Base-by-base conservation (phyloP, 2,329 filamentous ascomycete genomes). In the Phaeosphaeria sp. region DNA sequence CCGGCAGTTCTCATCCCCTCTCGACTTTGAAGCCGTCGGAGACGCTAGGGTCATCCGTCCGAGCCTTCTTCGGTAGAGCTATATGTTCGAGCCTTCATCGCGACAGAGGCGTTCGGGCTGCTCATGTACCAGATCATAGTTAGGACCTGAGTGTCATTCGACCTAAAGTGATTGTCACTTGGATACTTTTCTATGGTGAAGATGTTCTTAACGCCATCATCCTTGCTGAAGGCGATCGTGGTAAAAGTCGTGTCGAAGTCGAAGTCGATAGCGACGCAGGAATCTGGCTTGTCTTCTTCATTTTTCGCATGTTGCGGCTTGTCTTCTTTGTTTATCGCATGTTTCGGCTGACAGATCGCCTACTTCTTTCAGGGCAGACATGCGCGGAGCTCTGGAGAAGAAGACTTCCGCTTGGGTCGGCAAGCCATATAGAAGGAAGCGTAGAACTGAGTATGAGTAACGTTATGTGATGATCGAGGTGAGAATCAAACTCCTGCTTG, bases 211-310 rank as follows among this genome's bases (percentile, higher is more conserved):
- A 33, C 6, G 18, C 24, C 53, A 5, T 45, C 17, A 20, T 40
- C 33, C 25, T 27, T 57, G 22, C 27, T 18, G 17, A 22, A 62
- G 4, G 63, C 56, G 8, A 66, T 55, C 9, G 55, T 49, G 0
- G 59, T 57, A 40, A 42, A 59, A 1, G 59, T 64, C 3, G 63
- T 61, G n/a, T n/a, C n/a, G n/a, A n/a, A n/a, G 5, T 63, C 61
- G 20, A 64, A 60, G 24, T 66, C 65, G 5, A 67, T 53, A 2
- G 63, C 49, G 15, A 67, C 17, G 9, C 22, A 36, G 22, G 51
- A 60, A 33, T 60, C 51, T 15, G 49, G 27, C 11, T 22, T 44
- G 15, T 21, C 18, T 3, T 36, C 7, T 21, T 43, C 20, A 4
- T 13, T 43, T 18, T 13, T 6, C 5, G 6, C 20, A 7, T 21